Base-by-base conservation (phyloP, 2,329 filamentous ascomycete genomes). In the Lachnellula suecica region DNA sequence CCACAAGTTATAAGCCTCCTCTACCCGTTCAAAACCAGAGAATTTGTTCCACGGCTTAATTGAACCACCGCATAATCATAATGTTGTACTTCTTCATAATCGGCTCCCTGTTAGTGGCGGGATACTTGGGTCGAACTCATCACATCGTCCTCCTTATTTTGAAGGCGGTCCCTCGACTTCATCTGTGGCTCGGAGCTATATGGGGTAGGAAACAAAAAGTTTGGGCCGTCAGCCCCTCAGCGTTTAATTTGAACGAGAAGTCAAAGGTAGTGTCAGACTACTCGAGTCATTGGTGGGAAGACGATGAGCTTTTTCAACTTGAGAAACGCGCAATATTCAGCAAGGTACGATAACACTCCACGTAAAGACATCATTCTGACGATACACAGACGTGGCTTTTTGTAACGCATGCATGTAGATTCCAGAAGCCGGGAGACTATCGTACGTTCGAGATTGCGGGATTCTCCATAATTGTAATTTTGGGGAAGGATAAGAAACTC, bases 401-500 rank as follows among this genome's bases (percentile, higher is more conserved):
- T n/a, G 57, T 62, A 2, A 63, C 61, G 9, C 63, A 64, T 37
- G 25, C 35, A 1, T 63, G 58, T 5, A 57, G 54, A 41, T 64
- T 66, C 31, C 45, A 56, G n/a, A 66, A 65, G 42, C 44, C 62
- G 8, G 64, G 64, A 10, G 64, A 66, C 44, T 66, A 65, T 51
- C 59, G 59, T 9, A 64, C 62, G 4, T 64, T 63, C 27, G 57
- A 62, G 3, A 55, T 64, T 17, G 59, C 60, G 17, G 60, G 61
- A 3, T 62, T 64, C 44, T 63, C 63, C 1, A 49, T 66, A 25
- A 34, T 66, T 22, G 41, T 65, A 22, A 66, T 65, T 25, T 50
- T 64, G 9, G 64, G 63, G 4, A 66, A 65, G 49, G 63, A 66
- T 23, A 52, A 54, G 4, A 22, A 56, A 25, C 35, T 66, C 9